phyloP scores from a whole-genome alignment of 345 rosid genomes.

The Gossypium sturtianum region DNA sequence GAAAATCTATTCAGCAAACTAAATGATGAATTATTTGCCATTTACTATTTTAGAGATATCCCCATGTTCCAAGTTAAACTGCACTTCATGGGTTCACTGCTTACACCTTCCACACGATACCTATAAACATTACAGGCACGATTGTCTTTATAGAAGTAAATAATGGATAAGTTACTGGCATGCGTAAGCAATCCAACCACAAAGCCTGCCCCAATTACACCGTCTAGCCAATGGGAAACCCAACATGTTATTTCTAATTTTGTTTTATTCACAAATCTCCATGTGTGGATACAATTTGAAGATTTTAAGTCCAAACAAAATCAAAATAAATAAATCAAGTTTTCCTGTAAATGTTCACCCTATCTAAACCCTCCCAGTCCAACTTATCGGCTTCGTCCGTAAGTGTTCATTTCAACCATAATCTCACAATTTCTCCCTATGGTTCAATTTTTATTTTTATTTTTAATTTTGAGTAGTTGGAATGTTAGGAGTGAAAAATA shows the following conservation, averaged over 20 bases:
- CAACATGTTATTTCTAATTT: not conserved
- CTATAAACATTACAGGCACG: too few relatives aligned
- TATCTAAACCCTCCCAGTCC: not conserved
- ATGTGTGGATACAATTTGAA: not conserved
- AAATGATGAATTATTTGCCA: not conserved
- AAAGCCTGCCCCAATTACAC: not conserved
- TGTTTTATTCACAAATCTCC: not conserved
- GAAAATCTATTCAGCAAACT: not conserved
- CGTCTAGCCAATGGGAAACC: not conserved
- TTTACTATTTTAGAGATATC: not conserved
- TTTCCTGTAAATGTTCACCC: not conserved
- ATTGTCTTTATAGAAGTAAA: too few relatives aligned
- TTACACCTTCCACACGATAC: too few relatives aligned
- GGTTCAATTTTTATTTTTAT: not conserved
- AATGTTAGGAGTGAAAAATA: too few relatives aligned
- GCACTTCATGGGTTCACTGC: too few relatives aligned
- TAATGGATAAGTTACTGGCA: not conserved
- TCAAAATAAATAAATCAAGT: not conserved
- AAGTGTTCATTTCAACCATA: not conserved
- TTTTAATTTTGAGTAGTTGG: not conserved
- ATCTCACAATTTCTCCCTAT: not conserved
- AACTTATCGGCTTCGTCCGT: not conserved
- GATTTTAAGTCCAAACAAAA: not conserved
- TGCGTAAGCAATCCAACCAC: not conserved
- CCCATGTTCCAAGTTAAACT: too few relatives aligned